Percentiles rank a stretch among this genome's conserved stretches.
phyloP scores from a whole-genome alignment of 352 stramenopile genomes.

The Phytopythium aichiense region DNA sequence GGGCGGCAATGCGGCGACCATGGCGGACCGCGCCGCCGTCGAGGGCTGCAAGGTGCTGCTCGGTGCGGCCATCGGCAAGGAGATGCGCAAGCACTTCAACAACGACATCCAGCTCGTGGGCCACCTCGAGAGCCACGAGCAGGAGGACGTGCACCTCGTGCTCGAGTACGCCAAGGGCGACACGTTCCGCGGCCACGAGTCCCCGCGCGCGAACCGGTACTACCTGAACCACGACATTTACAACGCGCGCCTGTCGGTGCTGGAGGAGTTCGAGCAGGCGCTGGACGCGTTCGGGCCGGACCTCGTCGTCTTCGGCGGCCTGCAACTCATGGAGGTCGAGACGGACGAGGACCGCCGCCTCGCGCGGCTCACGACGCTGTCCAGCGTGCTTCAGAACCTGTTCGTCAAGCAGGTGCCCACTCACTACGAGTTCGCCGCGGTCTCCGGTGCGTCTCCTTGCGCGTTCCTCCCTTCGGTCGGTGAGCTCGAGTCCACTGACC shows the following conservation, averaged over 20 bases:
- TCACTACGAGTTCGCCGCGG: conserved; percentile 82
- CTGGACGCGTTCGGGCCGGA: conserved; percentile 59
- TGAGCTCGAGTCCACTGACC: neutral
- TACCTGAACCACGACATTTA: conserved; percentile 87
- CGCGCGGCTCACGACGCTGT: conserved; percentile 54
- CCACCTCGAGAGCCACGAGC: conserved; percentile 43
- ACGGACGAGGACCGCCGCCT: conserved; percentile 51
- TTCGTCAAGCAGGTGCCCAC: conserved; percentile 51
- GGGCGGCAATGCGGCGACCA: conserved; percentile 74
- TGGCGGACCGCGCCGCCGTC: conserved; percentile 64
- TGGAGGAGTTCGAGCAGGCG: conserved; percentile 70
- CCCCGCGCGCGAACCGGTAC: conserved; percentile 75
- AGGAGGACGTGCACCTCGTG: conserved; percentile 80
- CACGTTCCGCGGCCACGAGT: conserved; percentile 49
- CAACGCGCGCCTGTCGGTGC: conserved; percentile 71
- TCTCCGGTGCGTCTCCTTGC: conserved; percentile 34
- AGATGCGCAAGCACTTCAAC: conserved; percentile 71
- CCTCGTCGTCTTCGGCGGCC: conserved; percentile 71
- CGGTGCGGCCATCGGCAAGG: conserved; percentile 67
- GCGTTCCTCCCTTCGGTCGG: neutral
- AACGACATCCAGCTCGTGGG: conserved; percentile 63
- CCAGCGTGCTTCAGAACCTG: conserved; percentile 66
- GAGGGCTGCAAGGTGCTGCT: conserved; percentile 72
- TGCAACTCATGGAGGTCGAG: conserved; percentile 86
- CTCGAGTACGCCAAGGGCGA: conserved; percentile 75